Evolutionary conservation across 2,329 filamentous ascomycete species (phyloP).

Genomic region (Ceratocystis huliohia): DNA sequence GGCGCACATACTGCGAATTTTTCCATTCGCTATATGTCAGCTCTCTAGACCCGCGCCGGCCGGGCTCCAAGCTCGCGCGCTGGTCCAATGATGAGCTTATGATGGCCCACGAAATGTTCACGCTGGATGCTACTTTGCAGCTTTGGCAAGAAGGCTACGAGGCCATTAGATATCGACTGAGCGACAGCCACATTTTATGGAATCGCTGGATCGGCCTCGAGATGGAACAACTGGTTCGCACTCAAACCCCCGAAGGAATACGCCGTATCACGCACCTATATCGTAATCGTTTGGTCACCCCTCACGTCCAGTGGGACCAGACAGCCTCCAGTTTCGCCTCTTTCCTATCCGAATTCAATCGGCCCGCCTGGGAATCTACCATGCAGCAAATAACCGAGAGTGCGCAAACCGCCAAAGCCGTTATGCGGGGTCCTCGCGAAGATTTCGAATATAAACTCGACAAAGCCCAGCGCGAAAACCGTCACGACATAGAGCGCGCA

Average conservation of each 20-base stretch:
- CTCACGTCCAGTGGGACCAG: constrained; percentile 61
- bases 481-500: constrained; percentile 41
- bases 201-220: constrained; percentile 63
- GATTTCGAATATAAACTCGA: constrained; percentile 54
- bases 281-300: constrained; percentile 55
- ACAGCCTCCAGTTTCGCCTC: constrained; percentile 64
- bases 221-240: constrained; percentile 50
- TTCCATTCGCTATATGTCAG: constrained; percentile 54
- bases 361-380: constrained; percentile 55
- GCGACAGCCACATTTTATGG: constrained; percentile 69
- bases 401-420: constrained; percentile 50
- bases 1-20: constrained; percentile 68
- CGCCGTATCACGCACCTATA: constrained; percentile 57
- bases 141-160: constrained; percentile 61
- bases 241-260: constrained; percentile 43
- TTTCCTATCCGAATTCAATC: constrained; percentile 60
- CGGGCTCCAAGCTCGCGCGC: constrained; percentile 15
- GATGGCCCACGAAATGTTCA: constrained; percentile 59
- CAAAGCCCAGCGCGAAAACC: constrained; percentile 42
- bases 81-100: constrained; percentile 56
- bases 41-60: constrained; percentile 13
- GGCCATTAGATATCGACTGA: constrained; percentile 59
- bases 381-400: constrained; percentile 57
- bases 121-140: constrained; percentile 50
- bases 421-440: constrained; percentile 49